Evolutionary conservation across 2,329 filamentous ascomycete species (phyloP).

Genomic region (Talaromyces amestolkiae): DNA sequence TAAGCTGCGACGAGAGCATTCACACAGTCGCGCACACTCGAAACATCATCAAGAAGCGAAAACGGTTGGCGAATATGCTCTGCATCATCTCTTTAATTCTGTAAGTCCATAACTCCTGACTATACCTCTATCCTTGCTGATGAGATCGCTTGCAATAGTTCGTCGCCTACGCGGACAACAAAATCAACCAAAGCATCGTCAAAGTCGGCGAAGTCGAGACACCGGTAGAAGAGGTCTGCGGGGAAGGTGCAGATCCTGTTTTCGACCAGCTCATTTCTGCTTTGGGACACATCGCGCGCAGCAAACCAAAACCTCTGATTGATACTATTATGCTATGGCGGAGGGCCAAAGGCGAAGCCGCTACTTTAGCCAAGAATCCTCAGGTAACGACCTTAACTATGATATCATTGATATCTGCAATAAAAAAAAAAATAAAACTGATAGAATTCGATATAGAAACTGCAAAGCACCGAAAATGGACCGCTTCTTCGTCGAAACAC

Average conservation of each 20-base stretch:
- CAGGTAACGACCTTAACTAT: conserved; percentile 24
- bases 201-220: conserved; percentile 77
- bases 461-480: conserved; percentile 40
- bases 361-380: conserved; percentile 61
- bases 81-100: conserved; percentile 94
- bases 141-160: conserved; percentile 56
- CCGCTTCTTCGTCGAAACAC: conserved; percentile 68
- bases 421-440: not conserved
- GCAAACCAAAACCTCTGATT: conserved; percentile 91
- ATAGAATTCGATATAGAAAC: conserved; percentile 23
- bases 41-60: conserved; percentile 73
- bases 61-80: conserved; percentile 94
- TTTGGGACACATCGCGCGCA: conserved; percentile 87
- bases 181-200: conserved; percentile 83
- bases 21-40: conserved; percentile 73
- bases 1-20: conserved; percentile 68
- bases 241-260: conserved; percentile 77
- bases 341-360: conserved; percentile 89
- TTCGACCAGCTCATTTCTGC: conserved; percentile 95
- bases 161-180: conserved; percentile 93
- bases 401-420: too few relatives aligned
- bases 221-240: conserved; percentile 84
- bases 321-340: conserved; percentile 98
- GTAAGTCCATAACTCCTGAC: conserved; percentile 44
- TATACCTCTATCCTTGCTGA: not conserved